Conservation (phyloP, 495 filamentous ascomycete genomes). For the Neurospora sp. region DNA sequence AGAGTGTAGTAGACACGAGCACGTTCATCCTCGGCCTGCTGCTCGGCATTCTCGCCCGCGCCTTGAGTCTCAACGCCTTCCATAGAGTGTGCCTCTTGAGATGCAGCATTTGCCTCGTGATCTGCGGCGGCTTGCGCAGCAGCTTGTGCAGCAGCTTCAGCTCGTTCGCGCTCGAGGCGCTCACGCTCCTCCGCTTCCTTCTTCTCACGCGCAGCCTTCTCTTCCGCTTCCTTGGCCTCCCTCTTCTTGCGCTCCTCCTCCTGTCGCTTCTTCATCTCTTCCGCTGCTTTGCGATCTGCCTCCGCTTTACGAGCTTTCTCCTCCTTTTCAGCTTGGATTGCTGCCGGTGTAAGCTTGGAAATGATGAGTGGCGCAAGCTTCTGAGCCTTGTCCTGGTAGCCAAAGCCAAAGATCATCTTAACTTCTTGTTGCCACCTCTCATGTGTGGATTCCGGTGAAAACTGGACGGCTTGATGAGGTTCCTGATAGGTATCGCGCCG, state of each 20-base stretch:
- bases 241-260: conserved; percentile 43
- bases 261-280: conserved; percentile 47
- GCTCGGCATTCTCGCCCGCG: conserved; percentile 18
- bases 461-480: conserved; percentile 52
- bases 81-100: conserved; percentile 55
- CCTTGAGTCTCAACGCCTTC: conserved; percentile 68
- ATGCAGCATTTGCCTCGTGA: conserved; percentile 5
- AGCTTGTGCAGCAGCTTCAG: conserved; percentile 33
- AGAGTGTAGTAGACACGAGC: conserved; percentile 67
- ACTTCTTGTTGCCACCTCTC: conserved; percentile 87
- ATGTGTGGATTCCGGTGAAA: conserved; percentile 56
- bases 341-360: conserved; percentile 67
- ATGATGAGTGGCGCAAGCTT: conserved; percentile 61
- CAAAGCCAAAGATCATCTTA: conserved; percentile 66
- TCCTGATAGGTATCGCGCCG: conserved; percentile 36
- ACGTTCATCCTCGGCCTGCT: conserved; percentile 19
- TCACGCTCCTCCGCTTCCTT: conserved; percentile 49
- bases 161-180: conserved; percentile 39
- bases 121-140: conserved; percentile 10
- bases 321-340: conserved; percentile 66
- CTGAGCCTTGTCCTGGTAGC: conserved; percentile 58
- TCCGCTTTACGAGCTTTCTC: conserved; percentile 49
- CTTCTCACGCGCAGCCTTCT: conserved; percentile 43
- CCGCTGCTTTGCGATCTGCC: conserved; percentile 54
- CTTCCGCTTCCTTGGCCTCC: conserved; percentile 52